Evolutionary conservation across 139 green algal genomes (phyloP).

Genomic region (Chlamydomonas sphaeroides): DNA sequence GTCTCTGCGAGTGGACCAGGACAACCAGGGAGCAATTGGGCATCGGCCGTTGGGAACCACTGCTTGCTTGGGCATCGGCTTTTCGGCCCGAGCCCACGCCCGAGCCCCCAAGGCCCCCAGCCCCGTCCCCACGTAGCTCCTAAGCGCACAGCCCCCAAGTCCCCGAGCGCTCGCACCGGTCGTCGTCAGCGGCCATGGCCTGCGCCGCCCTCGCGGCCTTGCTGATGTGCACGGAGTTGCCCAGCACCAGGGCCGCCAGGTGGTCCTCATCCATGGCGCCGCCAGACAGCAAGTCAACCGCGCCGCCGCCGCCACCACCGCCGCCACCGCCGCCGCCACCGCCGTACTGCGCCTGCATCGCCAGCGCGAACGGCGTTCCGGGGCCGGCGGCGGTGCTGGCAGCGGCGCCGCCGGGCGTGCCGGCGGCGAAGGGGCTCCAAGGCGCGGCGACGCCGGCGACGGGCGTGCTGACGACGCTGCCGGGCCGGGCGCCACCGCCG

Average conservation of each 20-base stretch:
- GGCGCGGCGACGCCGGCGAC: too few relatives aligned
- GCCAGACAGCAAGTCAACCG: neutral
- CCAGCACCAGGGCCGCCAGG: slow-evolving; percentile 31
- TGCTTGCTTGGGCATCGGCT: too few relatives aligned
- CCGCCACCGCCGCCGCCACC: too few relatives aligned
- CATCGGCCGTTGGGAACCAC: neutral
- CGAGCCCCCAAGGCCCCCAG: too few relatives aligned
- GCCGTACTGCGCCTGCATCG: slow-evolving; percentile 5
- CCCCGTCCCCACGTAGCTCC: neutral
- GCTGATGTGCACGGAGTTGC: slow-evolving; percentile 35
- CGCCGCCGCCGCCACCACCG: neutral
- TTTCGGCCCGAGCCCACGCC: too few relatives aligned
- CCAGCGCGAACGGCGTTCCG: slow-evolving; percentile 1
- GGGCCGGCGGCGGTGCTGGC: neutral
- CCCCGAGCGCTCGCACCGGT: neutral
- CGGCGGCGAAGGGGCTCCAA: neutral
- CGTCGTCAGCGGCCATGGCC: slow-evolving; percentile 4
- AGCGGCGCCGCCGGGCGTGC: neutral
- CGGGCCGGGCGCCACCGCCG: neutral
- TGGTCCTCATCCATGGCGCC: slow-evolving; percentile 24
- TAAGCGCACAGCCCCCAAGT: too few relatives aligned
- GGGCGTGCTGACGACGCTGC: neutral
- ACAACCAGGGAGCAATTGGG: too few relatives aligned
- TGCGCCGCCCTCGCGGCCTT: slow-evolving; percentile 30
- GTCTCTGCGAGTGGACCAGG: slow-evolving; percentile 5